phyloP scores from a whole-genome alignment of 768 basidiomycete species.

The Dacryopinax spathularia region DNA sequence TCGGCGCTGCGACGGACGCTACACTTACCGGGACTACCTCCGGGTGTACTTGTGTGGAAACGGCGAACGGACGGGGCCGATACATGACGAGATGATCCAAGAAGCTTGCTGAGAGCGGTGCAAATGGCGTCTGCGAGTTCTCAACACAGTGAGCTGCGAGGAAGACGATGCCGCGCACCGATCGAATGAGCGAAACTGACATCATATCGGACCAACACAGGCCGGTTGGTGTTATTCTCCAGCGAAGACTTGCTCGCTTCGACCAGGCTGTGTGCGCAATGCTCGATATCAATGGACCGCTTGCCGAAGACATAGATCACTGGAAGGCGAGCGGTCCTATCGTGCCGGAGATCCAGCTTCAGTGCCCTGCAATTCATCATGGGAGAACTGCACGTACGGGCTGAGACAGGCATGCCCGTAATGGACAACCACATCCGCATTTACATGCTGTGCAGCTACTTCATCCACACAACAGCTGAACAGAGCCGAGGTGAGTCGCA shows the following conservation, averaged over 20 bases:
- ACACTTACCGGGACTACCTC: background rate
- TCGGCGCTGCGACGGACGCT: background rate
- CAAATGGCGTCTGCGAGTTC: background rate
- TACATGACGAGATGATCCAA: background rate
- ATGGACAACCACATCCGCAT: conserved; percentile 83
- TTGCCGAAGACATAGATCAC: conserved; percentile 85
- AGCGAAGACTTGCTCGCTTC: background rate
- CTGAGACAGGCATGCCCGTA: conserved; percentile 95
- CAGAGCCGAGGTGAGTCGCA: conserved; percentile 9
- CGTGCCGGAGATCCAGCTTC: background rate
- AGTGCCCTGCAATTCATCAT: background rate
- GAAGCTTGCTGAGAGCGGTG: background rate
- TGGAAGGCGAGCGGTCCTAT: conserved; percentile 71
- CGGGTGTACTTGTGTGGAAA: background rate
- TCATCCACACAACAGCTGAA: conserved; percentile 91
- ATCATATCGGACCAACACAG: background rate
- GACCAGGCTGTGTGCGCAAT: conserved; percentile 17
- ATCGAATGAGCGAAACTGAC: conserved; percentile 7
- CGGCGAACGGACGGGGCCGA: conserved; percentile 5
- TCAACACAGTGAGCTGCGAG: background rate
- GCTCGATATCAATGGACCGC: conserved; percentile 41
- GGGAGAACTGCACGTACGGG: conserved; percentile 38
- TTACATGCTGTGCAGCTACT: conserved; percentile 84
- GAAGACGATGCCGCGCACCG: background rate
- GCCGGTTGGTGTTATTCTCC: background rate